A percentile compares a stretch with the other conserved stretches of the same genome.
Conservation (phyloP, 192 early-diverging fungal genomes). For the Chytriomyces sp. region DNA sequence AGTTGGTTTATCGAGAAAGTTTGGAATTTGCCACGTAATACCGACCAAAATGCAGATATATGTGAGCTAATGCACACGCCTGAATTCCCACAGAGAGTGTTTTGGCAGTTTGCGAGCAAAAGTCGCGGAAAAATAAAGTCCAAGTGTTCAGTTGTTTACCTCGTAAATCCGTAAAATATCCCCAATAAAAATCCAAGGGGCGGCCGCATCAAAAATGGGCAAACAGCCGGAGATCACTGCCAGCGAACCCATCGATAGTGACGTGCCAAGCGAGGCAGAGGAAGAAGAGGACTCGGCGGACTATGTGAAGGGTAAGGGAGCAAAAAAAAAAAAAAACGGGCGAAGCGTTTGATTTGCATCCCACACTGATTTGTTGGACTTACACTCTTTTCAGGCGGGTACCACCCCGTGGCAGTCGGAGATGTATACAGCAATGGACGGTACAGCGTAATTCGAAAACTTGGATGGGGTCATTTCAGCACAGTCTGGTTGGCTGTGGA, state of each 20-base stretch:
- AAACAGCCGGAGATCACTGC: constrained; percentile 10
- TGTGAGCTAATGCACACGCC: too few species aligned
- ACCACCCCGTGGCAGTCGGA: constrained; percentile 86
- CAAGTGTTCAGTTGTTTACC: neutral
- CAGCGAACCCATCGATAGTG: constrained; percentile 17
- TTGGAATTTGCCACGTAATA: too few species aligned
- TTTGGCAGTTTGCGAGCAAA: neutral
- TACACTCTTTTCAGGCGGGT: constrained; percentile 85
- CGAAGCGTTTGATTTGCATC: too few species aligned
- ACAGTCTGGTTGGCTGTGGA: constrained; percentile 89
- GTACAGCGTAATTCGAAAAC: constrained; percentile 86
- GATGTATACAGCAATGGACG: constrained; percentile 75
- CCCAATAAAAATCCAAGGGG: too few species aligned
- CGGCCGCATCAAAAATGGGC: neutral
- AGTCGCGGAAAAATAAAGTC: neutral
- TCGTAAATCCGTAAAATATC: neutral
- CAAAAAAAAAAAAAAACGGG: too few species aligned
- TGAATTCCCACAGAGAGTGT: neutral
- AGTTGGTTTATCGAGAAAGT: too few species aligned
- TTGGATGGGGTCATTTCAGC: constrained; percentile 99
- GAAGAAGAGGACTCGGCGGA: constrained; percentile 89
- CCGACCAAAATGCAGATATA: too few species aligned
- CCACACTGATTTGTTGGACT: too few species aligned
- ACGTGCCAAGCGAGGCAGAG: constrained; percentile 30
- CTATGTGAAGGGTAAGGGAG: constrained; percentile 86